These are phyloP conservation scores for Sphagnum tenellum DNA, from an alignment of 225 moss, liverwort and hornwort species.

Conservation along the genomic window DNA sequence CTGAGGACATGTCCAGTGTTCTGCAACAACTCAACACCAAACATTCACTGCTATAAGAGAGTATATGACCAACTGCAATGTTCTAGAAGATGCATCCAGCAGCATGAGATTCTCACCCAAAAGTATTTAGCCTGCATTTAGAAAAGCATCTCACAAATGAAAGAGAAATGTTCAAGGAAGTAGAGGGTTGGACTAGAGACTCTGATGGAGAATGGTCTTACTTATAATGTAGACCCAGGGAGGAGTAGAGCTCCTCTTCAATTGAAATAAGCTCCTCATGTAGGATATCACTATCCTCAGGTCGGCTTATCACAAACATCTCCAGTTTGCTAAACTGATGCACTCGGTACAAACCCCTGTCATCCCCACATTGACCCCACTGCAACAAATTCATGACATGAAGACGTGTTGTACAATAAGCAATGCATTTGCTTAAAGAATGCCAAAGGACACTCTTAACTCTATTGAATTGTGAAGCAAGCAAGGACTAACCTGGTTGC, in stretches of 20 bases:
- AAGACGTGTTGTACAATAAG: not conserved
- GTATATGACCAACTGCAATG: no score
- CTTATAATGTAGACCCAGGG: slow-evolving; percentile 92
- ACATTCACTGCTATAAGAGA: not conserved
- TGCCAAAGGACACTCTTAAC: no score
- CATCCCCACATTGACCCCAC: slow-evolving; percentile 33
- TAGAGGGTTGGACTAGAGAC: no score
- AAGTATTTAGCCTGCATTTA: no score
- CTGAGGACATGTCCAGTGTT: slow-evolving; percentile 95
- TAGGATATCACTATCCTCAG: slow-evolving; percentile 81
- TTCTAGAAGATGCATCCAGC: no score
- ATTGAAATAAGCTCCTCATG: slow-evolving; percentile 92
- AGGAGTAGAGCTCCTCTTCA: slow-evolving; percentile 79
- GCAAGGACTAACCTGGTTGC: slow-evolving; percentile 54
- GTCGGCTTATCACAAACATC: slow-evolving; percentile 84
- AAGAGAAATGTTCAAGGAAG: no score
- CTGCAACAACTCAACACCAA: slow-evolving; percentile 19
- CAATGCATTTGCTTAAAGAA: no score
- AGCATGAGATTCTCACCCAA: no score
- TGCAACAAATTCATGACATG: slow-evolving; percentile 70
- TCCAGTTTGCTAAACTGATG: slow-evolving; percentile 99
- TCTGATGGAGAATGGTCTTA: slow-evolving; percentile 13
- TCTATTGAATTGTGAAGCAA: no score
- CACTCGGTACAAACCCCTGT: slow-evolving; percentile 99
- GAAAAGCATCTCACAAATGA: no score